Conservation (phyloP, 1,284 basidiomycete species). For the Moesziomyces globuligerus region DNA sequence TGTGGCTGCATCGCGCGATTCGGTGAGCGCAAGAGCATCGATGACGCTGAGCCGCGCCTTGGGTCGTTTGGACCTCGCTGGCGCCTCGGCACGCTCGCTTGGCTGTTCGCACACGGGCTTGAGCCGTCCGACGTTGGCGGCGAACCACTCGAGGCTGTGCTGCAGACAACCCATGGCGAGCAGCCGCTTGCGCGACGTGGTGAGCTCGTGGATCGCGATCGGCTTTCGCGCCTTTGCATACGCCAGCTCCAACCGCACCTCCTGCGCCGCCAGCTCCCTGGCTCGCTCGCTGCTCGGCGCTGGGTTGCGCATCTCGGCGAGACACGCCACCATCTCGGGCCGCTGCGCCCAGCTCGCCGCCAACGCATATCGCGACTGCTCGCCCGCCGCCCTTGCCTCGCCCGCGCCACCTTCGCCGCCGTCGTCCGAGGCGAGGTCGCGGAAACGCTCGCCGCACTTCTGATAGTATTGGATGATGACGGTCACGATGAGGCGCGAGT, state of each 20-base stretch:
- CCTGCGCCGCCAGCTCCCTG: conserved; percentile 42
- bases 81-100: background rate
- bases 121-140: conserved; percentile 45
- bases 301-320: conserved; percentile 73
- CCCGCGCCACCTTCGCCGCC: background rate
- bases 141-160: conserved; percentile 73
- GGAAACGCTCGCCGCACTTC: conserved; percentile 86
- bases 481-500: conserved; percentile 91
- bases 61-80: conserved; percentile 13
- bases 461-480: conserved; percentile 97
- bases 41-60: conserved; percentile 43
- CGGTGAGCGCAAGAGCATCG: conserved; percentile 6
- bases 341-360: conserved; percentile 65
- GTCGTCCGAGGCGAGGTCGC: conserved; percentile 74
- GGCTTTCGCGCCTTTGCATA: conserved; percentile 19
- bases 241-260: conserved; percentile 40
- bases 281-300: conserved; percentile 5
- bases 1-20: background rate
- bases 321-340: conserved; percentile 78
- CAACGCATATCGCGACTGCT: conserved; percentile 20
- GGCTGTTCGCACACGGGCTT: conserved; percentile 67
- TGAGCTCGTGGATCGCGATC: conserved; percentile 71
- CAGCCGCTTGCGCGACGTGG: conserved; percentile 79
- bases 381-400: background rate
- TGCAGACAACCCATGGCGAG: conserved; percentile 82